Evolutionary conservation across 139 green algal genomes (phyloP), one percentile per base, ranked within the genome.

Genomic region (Desmodesmus armatus): DNA sequence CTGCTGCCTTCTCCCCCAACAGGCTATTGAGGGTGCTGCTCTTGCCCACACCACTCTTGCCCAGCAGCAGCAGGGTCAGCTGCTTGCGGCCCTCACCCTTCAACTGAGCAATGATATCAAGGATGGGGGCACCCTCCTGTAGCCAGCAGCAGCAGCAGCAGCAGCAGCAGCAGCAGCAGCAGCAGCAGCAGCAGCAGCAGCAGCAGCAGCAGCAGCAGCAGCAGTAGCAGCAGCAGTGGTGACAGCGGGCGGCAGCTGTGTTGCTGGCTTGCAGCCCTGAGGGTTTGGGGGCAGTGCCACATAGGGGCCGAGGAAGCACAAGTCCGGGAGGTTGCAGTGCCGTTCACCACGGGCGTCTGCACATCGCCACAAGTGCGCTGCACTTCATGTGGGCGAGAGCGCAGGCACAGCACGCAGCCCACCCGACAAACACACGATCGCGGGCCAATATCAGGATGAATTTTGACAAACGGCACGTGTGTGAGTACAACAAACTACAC

Each of bases 11-110:
- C 88, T 96, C 93, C 6, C 86, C 88, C 5, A 96, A 35, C 27
- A 95, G 17, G 33, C 85, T 87, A 84, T 95, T 96, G n/a, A 93
- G 55, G 27, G 90, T 91, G 39, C 81, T 92, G 60, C 84, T 91
- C 87, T 94, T 94, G 33, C 92, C 87, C 78, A 90, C 72, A 76
- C 89, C 88, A 77, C 65, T 66, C 78, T 90, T 85, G 81, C 90
- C 90, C 60, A 93, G 86, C 31, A 93, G 80, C 78, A 93, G 73
- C 5, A 93, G 29, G 1, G 88, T 93, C 9, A 93, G 84, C 84
- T 91, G 87, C 82, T 88, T 90, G 33, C 82, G 55, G 6, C 87
- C 87, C 11, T 78, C 81, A 0, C 44, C 80, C 23, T 55, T 55
- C n/a, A 91, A 19, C 55, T 91, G 88, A 2, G 74, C 43, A 0